Evolutionary conservation across 352 stramenopile genomes (phyloP).

Genomic region (Pythium utonaiense): DNA sequence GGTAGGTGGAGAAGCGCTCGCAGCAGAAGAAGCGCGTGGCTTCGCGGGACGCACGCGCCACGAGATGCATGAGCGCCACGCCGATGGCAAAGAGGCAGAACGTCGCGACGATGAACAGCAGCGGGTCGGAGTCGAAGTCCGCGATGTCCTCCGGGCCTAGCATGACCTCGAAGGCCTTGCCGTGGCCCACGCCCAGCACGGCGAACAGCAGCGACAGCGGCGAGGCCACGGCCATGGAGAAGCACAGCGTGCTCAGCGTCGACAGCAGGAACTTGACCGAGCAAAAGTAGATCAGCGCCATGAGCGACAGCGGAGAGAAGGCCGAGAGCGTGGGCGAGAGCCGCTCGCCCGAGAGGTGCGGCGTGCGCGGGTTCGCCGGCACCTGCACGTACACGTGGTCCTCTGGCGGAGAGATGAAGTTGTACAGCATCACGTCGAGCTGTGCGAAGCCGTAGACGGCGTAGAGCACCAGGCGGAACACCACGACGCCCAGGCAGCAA

Average conservation of each 20-base stretch:
- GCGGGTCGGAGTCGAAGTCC: slow-evolving; percentile 28
- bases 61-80: slow-evolving; percentile 49
- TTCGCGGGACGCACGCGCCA: slow-evolving; percentile 38
- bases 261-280: slow-evolving; percentile 52
- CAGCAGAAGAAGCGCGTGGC: slow-evolving; percentile 66
- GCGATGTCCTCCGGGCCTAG: slow-evolving; percentile 28
- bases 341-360: slow-evolving; percentile 28
- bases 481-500: slow-evolving; percentile 48
- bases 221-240: slow-evolving; percentile 30
- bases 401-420: slow-evolving; percentile 22
- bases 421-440: slow-evolving; percentile 27
- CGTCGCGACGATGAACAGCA: slow-evolving; percentile 39
- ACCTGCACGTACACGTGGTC: slow-evolving; percentile 39
- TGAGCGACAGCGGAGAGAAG: slow-evolving; percentile 63
- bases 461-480: slow-evolving; percentile 42
- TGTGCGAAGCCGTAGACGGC: slow-evolving; percentile 27
- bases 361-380: slow-evolving; percentile 26
- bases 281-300: slow-evolving; percentile 68
- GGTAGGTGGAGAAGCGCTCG: slow-evolving; percentile 52
- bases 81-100: slow-evolving; percentile 47
- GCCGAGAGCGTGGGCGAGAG: slow-evolving; percentile 40
- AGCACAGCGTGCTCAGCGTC: slow-evolving; percentile 30
- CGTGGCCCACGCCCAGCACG: slow-evolving; percentile 19
- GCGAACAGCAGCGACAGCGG: slow-evolving; percentile 29
- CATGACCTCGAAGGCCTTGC: slow-evolving; percentile 22